Evolutionary conservation across 2,329 filamentous ascomycete species (phyloP), one percentile per base, ranked within the genome.

Genomic region (Hymenoscyphus salicellus): DNA sequence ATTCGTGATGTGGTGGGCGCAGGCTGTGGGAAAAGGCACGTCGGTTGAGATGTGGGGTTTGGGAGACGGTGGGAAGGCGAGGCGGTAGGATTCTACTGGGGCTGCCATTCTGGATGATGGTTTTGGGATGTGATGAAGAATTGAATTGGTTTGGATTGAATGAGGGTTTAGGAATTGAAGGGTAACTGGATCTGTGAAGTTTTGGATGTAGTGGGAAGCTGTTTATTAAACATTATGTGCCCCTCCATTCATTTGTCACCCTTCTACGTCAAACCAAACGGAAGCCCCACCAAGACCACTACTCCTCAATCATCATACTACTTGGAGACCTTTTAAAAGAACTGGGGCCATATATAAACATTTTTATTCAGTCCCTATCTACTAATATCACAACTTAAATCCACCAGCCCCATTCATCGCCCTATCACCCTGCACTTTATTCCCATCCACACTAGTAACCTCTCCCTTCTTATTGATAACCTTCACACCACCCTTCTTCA

Each of bases 401-500:
- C 79, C 83, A 65, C 84, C 83, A 58, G 72, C 75, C 65, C 86
- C 85, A 59, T 82, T 82, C 52, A 78, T 75, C n/a, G 78, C 75
- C 74, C 80, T 82, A 41, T 77, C 78, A 55, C 78, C 81, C 76
- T 83, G 83, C 55, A 89, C 84, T 80, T 91, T 89, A 73, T 90
- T 92, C 33, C 93, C 93, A 71, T 95, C 88, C 38, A 97, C 84
- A 78, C 96, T 90, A 20, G 89, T 89, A 62, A 97, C 80, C 77
- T 93, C 89, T 61, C 94, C 94, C 81, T 92, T 93, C 79, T 90
- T 91, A 68, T 93, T 93, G 79, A 97, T 95, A 66, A 98, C 86
- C 83, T 90, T 94, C 72, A 97, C 94, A 66, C 91, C 91, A 61
- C 91, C 93, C 83, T 90, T 91, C 81, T 89, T 92, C 74, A 94